Percentiles rank a stretch among this genome's conserved stretches.
phyloP scores from a whole-genome alignment of 1,284 basidiomycete species.

The Inonotus hispidus region DNA sequence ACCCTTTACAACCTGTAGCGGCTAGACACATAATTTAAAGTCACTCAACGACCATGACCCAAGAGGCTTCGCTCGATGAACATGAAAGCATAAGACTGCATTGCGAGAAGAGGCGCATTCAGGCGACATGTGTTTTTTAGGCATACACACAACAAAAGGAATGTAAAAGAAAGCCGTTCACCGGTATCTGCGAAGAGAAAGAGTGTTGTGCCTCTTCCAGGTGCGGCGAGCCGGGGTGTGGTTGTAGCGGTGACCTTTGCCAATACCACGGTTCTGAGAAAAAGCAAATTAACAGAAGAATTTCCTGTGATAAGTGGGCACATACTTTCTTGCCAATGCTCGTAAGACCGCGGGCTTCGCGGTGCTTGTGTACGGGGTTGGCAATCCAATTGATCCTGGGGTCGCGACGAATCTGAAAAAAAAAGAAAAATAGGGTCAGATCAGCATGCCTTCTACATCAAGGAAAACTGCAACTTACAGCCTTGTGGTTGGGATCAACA shows the following conservation, averaged over 20 bases:
- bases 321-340: constrained; percentile 88
- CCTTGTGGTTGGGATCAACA: constrained; percentile 92
- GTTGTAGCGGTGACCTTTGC: constrained; percentile 96
- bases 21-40: constrained; percentile 18
- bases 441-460: neutral
- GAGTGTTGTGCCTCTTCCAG: constrained; percentile 98
- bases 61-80: neutral
- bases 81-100: constrained; percentile 13
- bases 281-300: constrained; percentile 1
- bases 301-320: constrained; percentile 17
- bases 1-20: constrained; percentile 16
- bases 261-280: constrained; percentile 80
- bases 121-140: constrained; percentile 10
- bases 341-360: constrained; percentile 97
- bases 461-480: constrained; percentile 50
- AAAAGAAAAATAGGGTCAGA: constrained; percentile 5
- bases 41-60: neutral
- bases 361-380: constrained; percentile 98
- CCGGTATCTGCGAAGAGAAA: constrained; percentile 97
- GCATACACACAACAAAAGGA: constrained; percentile 17
- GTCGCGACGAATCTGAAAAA: constrained; percentile 80
- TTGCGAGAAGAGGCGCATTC: constrained; percentile 1
- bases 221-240: constrained; percentile 87
- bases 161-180: constrained; percentile 42
- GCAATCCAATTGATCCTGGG: constrained; percentile 98